Evolutionary conservation across 441 rosid species (phyloP).

Genomic region (Pelargonium australe): DNA sequence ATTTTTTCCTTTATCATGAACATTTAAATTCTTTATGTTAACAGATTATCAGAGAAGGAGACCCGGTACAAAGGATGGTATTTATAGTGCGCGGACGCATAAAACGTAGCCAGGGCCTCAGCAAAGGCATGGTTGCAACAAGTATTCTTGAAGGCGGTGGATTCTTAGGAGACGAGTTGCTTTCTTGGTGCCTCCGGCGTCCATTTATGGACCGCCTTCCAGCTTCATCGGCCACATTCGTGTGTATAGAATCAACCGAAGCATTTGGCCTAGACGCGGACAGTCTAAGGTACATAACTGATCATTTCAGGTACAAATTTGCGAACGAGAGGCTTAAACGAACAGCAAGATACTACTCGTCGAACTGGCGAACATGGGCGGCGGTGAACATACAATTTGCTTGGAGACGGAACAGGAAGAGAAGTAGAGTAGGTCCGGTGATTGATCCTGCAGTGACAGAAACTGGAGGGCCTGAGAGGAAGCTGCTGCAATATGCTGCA

Average conservation of each 20-base stretch:
- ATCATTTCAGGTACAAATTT: constrained; percentile 62
- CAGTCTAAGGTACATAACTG: constrained; percentile 50
- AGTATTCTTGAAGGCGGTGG: constrained; percentile 52
- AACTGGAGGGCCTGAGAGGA: constrained; percentile 28
- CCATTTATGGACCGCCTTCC: constrained; percentile 59
- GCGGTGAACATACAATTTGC: constrained; percentile 62
- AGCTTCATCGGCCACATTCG: constrained; percentile 57
- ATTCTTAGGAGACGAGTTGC: constrained; percentile 56
- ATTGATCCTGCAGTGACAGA: constrained; percentile 20
- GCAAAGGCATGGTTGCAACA: constrained; percentile 51
- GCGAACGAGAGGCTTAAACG: constrained; percentile 56
- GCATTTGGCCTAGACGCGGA: constrained; percentile 48
- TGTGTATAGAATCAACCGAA: constrained; percentile 43
- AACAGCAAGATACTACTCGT: constrained; percentile 61
- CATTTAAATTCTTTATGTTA: not conserved
- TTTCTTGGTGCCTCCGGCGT: constrained; percentile 65
- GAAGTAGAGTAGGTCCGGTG: constrained; percentile 37
- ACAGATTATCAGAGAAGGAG: constrained; percentile 67
- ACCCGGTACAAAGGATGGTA: constrained; percentile 51
- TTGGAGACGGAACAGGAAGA: constrained; percentile 48
- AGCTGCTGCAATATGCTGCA: constrained; percentile 55
- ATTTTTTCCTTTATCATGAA: too few species aligned
- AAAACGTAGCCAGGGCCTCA: constrained; percentile 45
- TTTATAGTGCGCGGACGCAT: constrained; percentile 46
- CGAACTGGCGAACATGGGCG: constrained; percentile 74